Evolutionary conservation across 768 basidiomycete species (phyloP), one percentile per base, ranked within the genome.

Genomic region (Botryobasidium botryosum): DNA sequence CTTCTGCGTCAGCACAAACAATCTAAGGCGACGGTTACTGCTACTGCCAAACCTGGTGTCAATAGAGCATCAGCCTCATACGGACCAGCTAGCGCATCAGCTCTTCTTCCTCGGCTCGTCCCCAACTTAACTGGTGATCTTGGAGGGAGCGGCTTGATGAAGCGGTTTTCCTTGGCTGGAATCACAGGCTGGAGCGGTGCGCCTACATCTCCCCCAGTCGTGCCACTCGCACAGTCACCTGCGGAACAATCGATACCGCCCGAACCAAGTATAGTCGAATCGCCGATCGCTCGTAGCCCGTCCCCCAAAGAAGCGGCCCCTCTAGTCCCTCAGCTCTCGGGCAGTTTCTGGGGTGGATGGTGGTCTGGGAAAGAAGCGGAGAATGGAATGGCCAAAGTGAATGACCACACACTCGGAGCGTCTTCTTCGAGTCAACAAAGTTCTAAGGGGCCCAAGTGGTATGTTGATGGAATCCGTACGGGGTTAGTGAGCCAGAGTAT

Each of bases 281-380:
- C 21, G 41, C 10, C 8, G 15, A 43, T 8, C 26, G 28, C 41
- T 49, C 43, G 46, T 52, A 35, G 51, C 46, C 12, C 37, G 52
- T 0, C 56, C 53, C 6, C 52, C 51, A 4, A 52, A 44, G 8
- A 8, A 27, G 15, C 13, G 7, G 8, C 41, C 8, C 12, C 24
- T 23, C 21, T 25, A 27, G 27, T 21, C 41, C 68, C 78, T 12
- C 84, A 87, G 55, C 66, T 53, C 13, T 85, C 84, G 2, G 84
- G 86, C 6, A 71, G 81, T 8, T 61, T 82, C 27, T 87, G 81
- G 74, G 68, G 70, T 46, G 72, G 67, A 44, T 87, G 75, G 75
- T 88, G 80, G 80, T 58, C 6, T 42, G 25, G 26, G 3, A 21
- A n/a, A n/a, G n/a, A n/a, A n/a, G 31, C 53, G 29, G 56, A 47